phyloP scores from a whole-genome alignment of 2,329 filamentous ascomycete species.

The Penicillium sp. region DNA sequence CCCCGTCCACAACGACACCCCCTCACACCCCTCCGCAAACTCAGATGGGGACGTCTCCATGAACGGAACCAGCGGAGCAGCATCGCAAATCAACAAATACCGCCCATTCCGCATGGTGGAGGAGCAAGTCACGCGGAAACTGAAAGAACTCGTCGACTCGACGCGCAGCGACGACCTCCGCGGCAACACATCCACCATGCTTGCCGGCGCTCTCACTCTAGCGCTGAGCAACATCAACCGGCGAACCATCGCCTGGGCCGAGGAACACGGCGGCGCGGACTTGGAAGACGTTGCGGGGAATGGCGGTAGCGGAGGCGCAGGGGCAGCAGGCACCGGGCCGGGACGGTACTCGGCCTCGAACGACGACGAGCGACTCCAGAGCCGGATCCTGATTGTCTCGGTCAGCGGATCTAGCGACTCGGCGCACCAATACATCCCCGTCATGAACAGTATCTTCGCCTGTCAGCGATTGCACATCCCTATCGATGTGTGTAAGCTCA shows the following conservation, averaged over 20 bases:
- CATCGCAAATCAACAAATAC: conserved; percentile 77
- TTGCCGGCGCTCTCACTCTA: conserved; percentile 87
- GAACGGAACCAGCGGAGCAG: conserved; percentile 47
- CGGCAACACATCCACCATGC: conserved; percentile 73
- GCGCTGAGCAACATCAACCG: conserved; percentile 92
- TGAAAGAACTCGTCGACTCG: conserved; percentile 69
- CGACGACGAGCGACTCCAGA: conserved; percentile 58
- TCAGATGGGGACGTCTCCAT: conserved; percentile 60
- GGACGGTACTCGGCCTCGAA: conserved; percentile 28
- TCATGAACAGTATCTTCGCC: conserved; percentile 98
- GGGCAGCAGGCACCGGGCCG: conserved; percentile 31
- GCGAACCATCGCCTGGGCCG: conserved; percentile 65
- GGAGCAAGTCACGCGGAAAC: conserved; percentile 71
- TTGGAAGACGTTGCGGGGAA: conserved; percentile 41
- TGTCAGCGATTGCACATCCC: conserved; percentile 85
- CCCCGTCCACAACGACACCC: conserved; percentile 53
- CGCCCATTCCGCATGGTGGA: conserved; percentile 89
- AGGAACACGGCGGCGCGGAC: conserved; percentile 54
- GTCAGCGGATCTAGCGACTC: conserved; percentile 88
- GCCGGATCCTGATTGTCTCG: conserved; percentile 84
- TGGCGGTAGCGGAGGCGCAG: conserved; percentile 28
- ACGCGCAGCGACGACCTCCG: conserved; percentile 66
- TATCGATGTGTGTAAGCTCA: conserved; percentile 87
- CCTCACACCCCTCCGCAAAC: conserved; percentile 20
- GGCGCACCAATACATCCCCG: conserved; percentile 88